These are phyloP conservation scores for Petunia axillaris DNA, from an alignment of 257 asterid species.

Conservation along the genomic window DNA sequence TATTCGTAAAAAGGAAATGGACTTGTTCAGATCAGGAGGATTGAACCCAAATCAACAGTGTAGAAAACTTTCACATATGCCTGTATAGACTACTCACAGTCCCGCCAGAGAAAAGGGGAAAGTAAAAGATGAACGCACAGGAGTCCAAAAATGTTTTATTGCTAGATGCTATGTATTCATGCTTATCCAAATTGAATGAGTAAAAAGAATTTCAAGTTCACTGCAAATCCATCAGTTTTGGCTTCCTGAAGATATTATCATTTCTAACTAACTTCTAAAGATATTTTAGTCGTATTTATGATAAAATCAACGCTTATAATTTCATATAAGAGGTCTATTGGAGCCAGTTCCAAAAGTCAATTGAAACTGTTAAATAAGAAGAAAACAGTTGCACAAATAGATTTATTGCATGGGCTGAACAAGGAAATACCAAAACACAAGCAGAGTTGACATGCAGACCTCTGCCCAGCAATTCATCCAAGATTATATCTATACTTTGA, in stretches of 20 bases:
- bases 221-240: not conserved
- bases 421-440: constrained; percentile 17
- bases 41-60: not conserved
- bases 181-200: constrained; percentile 10
- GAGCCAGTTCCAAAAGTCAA: not conserved
- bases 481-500: not conserved
- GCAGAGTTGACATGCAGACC: not conserved
- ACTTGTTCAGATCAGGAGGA: not conserved
- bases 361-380: not conserved
- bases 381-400: not conserved
- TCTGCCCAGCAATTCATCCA: constrained; percentile 1
- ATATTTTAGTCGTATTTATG: not conserved
- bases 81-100: not conserved
- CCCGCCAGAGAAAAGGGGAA: not conserved
- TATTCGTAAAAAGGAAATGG: not conserved
- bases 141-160: not conserved
- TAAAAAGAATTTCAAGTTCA: not conserved
- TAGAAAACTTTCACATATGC: not conserved
- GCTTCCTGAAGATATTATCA: not conserved
- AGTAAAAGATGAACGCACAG: not conserved
- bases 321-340: not conserved
- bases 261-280: not conserved
- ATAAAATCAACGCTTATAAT: not conserved
- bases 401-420: not conserved
- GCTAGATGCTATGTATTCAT: not conserved